phyloP scores from a whole-genome alignment of 2,329 filamentous ascomycete species.

The Alternaria dauci region DNA sequence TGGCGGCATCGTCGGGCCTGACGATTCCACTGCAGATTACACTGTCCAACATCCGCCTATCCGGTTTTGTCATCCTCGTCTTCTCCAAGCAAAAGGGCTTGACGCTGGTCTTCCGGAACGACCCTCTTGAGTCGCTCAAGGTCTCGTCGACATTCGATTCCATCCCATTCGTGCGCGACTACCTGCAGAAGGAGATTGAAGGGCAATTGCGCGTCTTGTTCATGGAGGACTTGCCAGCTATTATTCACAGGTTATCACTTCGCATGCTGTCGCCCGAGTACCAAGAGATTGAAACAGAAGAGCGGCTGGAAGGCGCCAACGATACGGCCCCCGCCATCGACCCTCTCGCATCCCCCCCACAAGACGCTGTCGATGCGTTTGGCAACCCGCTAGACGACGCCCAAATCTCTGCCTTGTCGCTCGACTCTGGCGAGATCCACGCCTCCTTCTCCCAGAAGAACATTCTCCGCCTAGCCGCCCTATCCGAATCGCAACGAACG shows the following conservation, averaged over 20 bases:
- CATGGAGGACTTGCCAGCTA: slow-evolving; percentile 97
- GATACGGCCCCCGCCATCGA: slow-evolving; percentile 70
- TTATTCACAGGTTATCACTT: slow-evolving; percentile 91
- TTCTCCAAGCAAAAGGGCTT: slow-evolving; percentile 98
- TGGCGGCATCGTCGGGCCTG: slow-evolving; percentile 88
- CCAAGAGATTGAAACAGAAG: slow-evolving; percentile 69
- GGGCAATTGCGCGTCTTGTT: slow-evolving; percentile 89
- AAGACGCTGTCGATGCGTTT: slow-evolving; percentile 82
- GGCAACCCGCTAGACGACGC: slow-evolving; percentile 79
- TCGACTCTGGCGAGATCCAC: slow-evolving; percentile 84
- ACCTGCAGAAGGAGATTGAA: slow-evolving; percentile 95
- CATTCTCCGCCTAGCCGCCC: slow-evolving; percentile 78
- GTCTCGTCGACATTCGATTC: slow-evolving; percentile 99
- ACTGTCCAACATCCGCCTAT: slow-evolving; percentile 91
- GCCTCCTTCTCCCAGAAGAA: slow-evolving; percentile 97
- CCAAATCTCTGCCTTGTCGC: slow-evolving; percentile 76
- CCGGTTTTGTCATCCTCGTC: slow-evolving; percentile 95
- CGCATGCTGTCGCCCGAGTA: slow-evolving; percentile 91
- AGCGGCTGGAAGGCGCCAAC: slow-evolving; percentile 58
- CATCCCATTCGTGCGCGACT: slow-evolving; percentile 97
- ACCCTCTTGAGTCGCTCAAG: slow-evolving; percentile 95
- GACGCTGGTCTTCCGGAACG: slow-evolving; percentile 96
- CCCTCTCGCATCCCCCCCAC: slow-evolving; percentile 80
- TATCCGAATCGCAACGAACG: slow-evolving; percentile 89
- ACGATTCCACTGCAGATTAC: slow-evolving; percentile 99